Conservation (phyloP, 208 protist species). For the Angomonas ambiguus region DNA sequence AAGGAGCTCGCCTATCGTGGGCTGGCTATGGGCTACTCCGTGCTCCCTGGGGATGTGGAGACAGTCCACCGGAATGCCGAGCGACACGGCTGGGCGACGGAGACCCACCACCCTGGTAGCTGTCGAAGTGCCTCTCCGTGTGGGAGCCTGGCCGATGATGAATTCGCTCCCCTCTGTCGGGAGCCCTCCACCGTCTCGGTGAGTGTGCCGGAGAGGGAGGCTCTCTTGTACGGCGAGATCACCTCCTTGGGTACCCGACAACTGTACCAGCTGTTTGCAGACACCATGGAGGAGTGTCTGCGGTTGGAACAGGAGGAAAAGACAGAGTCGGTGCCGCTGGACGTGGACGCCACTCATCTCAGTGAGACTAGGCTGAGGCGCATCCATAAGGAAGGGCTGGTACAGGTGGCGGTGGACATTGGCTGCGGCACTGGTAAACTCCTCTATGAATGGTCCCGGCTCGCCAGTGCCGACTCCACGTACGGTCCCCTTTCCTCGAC, state of each 20-base stretch:
- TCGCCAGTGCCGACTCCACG: slow-evolving; percentile 30
- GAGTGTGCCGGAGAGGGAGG: slow-evolving; percentile 9
- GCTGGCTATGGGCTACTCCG: slow-evolving; percentile 42
- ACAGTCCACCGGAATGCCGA: slow-evolving; percentile 11
- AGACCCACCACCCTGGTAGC: not conserved
- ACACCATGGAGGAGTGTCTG: slow-evolving; percentile 1
- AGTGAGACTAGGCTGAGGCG: not conserved
- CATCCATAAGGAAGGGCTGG: slow-evolving; percentile 14
- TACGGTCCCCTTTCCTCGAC: not conserved
- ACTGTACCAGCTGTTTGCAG: slow-evolving; percentile 24
- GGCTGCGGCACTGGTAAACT: slow-evolving; percentile 68
- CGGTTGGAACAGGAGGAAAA: not conserved
- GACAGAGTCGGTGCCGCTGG: not conserved
- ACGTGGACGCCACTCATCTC: not conserved
- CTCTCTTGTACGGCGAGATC: slow-evolving; percentile 70
- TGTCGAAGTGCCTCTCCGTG: not conserved
- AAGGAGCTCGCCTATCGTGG: slow-evolving; percentile 40
- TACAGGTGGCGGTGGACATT: slow-evolving; percentile 46
- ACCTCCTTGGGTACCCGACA: slow-evolving; percentile 63
- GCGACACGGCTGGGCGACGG: not conserved
- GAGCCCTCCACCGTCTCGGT: not conserved
- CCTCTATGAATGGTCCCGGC: slow-evolving; percentile 66
- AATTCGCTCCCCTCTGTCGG: not conserved
- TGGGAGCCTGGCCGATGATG: not conserved
- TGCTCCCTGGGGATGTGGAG: slow-evolving; percentile 29